phyloP scores from a whole-genome alignment of 768 basidiomycete genomes.

The Myochromella boudieri region DNA sequence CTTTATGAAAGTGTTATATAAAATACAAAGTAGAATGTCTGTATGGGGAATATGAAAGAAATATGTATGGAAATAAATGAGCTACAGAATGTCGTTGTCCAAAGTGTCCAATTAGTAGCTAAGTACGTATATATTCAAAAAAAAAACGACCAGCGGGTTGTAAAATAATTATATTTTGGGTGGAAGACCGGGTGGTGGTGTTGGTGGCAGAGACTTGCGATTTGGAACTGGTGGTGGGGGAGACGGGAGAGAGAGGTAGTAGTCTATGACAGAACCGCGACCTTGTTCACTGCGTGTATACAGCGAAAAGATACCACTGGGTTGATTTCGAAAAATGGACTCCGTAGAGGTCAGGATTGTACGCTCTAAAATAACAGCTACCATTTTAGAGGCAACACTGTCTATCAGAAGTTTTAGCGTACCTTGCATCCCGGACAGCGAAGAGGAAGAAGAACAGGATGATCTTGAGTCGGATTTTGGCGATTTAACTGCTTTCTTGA shows the following conservation, averaged over 20 bases:
- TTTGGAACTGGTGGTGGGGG: not conserved
- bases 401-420: too few relatives aligned
- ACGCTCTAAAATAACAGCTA: constrained; percentile 18
- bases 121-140: too few relatives aligned
- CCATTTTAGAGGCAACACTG: too few relatives aligned
- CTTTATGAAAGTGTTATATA: not conserved
- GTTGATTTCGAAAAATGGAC: constrained; percentile 31
- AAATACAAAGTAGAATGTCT: not conserved
- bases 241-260: constrained; percentile 6
- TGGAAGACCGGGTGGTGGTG: not conserved
- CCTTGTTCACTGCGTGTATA: constrained; percentile 26
- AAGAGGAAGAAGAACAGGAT: constrained; percentile 10
- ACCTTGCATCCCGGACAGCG: constrained; percentile 21
- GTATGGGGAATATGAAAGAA: not conserved
- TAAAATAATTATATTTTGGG: not conserved
- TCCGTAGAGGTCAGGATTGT: constrained; percentile 36
- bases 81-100: not conserved
- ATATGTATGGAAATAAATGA: not conserved
- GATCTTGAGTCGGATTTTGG: constrained; percentile 10
- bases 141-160: not conserved
- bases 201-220: not conserved
- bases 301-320: constrained; percentile 24
- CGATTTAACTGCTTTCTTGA: not conserved
- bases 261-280: constrained; percentile 19
- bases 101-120: not conserved